A percentile compares a stretch with the other conserved stretches of the same genome.
These are phyloP conservation scores for Aspergillus phoenicis DNA, from an alignment of 2,329 filamentous ascomycete genomes.

Conservation along the genomic window DNA sequence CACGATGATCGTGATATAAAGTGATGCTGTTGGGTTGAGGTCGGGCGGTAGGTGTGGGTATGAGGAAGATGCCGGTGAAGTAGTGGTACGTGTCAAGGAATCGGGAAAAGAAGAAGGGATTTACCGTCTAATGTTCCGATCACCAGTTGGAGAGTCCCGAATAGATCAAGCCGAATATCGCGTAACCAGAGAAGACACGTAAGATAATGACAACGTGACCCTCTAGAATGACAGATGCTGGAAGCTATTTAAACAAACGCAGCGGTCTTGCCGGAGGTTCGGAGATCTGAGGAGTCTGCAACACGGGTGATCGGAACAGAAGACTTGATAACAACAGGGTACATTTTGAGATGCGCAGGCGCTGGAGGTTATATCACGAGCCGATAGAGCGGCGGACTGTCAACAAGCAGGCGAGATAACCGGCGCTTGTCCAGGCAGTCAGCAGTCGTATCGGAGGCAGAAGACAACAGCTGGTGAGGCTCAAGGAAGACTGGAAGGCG, in stretches of 20 bases:
- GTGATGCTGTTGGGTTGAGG: constrained; percentile 3
- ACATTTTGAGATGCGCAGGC: constrained; percentile 40
- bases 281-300: constrained; percentile 38
- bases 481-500: constrained; percentile 21
- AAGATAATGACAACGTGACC: constrained; percentile 20
- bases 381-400: constrained; percentile 34
- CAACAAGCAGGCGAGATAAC: constrained; percentile 36
- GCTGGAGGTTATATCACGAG: constrained; percentile 27
- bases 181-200: constrained; percentile 20
- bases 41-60: not conserved
- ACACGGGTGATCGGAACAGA: constrained; percentile 42
- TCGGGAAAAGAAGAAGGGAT: constrained; percentile 8
- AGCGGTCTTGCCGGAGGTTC: constrained; percentile 30
- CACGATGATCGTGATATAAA: not conserved
- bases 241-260: constrained; percentile 28
- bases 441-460: constrained; percentile 22
- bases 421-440: constrained; percentile 36
- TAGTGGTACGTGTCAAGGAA: constrained; percentile 16
- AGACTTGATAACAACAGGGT: constrained; percentile 37
- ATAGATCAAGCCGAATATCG: constrained; percentile 27
- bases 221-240: constrained; percentile 17
- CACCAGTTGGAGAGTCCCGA: constrained; percentile 28
- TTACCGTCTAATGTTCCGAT: constrained; percentile 29
- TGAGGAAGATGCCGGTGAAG: not conserved
- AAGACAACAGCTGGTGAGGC: constrained; percentile 16